Conservation (phyloP, 1,284 basidiomycete species). For the Leccinum fallax region DNA sequence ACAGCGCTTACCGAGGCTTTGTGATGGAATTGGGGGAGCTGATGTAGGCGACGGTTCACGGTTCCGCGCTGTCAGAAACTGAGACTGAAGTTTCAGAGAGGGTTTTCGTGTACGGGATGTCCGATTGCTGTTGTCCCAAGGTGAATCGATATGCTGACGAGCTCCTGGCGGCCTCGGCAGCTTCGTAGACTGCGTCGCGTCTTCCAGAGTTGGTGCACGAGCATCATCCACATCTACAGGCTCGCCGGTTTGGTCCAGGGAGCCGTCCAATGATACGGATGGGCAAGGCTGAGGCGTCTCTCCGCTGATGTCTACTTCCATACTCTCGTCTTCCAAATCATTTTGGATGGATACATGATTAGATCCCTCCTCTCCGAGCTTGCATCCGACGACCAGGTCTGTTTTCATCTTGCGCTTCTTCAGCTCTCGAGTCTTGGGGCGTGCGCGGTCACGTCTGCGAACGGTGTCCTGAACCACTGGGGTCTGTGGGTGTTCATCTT, state of each 20-base stretch:
- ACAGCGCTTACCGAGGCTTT: constrained; percentile 31
- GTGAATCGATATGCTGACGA: constrained; percentile 6
- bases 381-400: constrained; percentile 27
- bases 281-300: constrained; percentile 17
- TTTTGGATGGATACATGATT: constrained; percentile 52
- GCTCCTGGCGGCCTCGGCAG: constrained; percentile 2
- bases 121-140: constrained; percentile 10
- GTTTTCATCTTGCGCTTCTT: constrained; percentile 52
- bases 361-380: constrained; percentile 33
- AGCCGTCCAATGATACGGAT: constrained; percentile 15
- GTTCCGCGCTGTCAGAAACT: constrained; percentile 11
- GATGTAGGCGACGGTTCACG: constrained; percentile 12
- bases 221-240: constrained; percentile 18
- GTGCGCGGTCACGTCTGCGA: constrained; percentile 45
- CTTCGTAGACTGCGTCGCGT: constrained; percentile 4
- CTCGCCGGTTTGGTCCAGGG: constrained; percentile 6
- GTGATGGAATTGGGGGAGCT: constrained; percentile 13
- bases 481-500: constrained; percentile 38
- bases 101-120: constrained; percentile 35
- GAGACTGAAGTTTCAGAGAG: constrained; percentile 36
- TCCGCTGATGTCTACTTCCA: constrained; percentile 53
- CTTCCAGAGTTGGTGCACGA: constrained; percentile 2
- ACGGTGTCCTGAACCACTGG: constrained; percentile 29
- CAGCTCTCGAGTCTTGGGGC: constrained; percentile 55
- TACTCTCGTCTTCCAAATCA: constrained; percentile 61